Percentiles rank a stretch among this genome's conserved stretches.
Conservation (phyloP, 257 asterid genomes). For the Nemophila menziesii region DNA sequence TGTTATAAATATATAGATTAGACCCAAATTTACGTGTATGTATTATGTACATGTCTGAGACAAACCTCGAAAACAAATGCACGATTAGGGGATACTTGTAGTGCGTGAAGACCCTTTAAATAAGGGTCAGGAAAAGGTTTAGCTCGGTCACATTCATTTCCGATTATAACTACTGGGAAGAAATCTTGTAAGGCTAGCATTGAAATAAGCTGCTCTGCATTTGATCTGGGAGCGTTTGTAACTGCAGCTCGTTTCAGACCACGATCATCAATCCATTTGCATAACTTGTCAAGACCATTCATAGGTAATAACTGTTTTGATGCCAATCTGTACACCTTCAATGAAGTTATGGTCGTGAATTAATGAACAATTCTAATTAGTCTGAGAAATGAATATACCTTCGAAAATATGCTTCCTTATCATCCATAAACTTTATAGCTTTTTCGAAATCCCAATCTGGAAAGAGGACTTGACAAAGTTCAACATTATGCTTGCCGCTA, state of each 20-base stretch:
- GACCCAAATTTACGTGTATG: neutral
- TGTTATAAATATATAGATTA: too few relatives aligned
- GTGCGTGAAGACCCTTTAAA: conserved; percentile 46
- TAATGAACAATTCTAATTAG: neutral
- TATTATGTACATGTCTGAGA: neutral
- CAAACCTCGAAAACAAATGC: conserved; percentile 65
- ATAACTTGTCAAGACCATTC: conserved; percentile 43
- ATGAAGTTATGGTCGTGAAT: neutral
- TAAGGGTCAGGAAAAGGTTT: conserved; percentile 89
- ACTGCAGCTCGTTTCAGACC: conserved; percentile 81
- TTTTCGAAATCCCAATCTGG: conserved; percentile 63
- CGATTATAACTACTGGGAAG: conserved; percentile 47
- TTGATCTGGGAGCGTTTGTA: conserved; percentile 74
- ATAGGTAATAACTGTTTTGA: conserved; percentile 39
- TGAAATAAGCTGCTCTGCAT: conserved; percentile 55
- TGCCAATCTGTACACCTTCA: conserved; percentile 39
- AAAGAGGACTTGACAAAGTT: conserved; percentile 44
- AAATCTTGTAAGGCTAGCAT: conserved; percentile 41
- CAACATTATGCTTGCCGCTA: conserved; percentile 73
- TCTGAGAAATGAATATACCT: conserved; percentile 25
- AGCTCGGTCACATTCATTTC: conserved; percentile 57
- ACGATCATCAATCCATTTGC: conserved; percentile 54
- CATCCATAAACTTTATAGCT: conserved; percentile 44
- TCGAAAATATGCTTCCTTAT: conserved; percentile 72
- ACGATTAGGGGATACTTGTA: conserved; percentile 47